These are phyloP conservation scores for Fusarium mangiferae DNA, from an alignment of 2,329 filamentous ascomycete species.

Conservation along the genomic window DNA sequence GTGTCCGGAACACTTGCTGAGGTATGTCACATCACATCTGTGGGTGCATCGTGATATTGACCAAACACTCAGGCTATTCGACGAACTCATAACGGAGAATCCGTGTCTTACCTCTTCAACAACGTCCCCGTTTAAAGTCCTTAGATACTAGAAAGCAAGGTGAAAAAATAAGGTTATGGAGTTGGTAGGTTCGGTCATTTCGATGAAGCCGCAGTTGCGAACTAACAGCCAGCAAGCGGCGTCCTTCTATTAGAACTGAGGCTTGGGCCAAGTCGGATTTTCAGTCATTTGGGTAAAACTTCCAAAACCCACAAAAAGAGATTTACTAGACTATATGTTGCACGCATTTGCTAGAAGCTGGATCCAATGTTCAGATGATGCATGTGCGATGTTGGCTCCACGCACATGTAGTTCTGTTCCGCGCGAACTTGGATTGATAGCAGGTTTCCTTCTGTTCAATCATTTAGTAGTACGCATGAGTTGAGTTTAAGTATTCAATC, in stretches of 20 bases:
- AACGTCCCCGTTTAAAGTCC: constrained; percentile 65
- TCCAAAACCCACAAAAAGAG: constrained; percentile 28
- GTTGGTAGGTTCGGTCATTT: constrained; percentile 35
- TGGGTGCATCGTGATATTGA: constrained; percentile 8
- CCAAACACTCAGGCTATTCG: constrained; percentile 65
- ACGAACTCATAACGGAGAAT: constrained; percentile 73
- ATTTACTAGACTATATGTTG: constrained; percentile 16
- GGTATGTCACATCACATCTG: constrained; percentile 43
- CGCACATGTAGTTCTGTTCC: constrained; percentile 10
- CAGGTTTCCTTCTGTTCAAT: constrained; percentile 4
- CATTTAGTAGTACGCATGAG: constrained; percentile 5
- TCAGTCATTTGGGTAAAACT: constrained; percentile 29
- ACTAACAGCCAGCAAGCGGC: constrained; percentile 36
- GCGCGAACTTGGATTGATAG: constrained; percentile 2
- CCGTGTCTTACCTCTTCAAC: constrained; percentile 74
- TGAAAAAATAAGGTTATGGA: constrained; percentile 36
- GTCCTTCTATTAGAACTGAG: constrained; percentile 35
- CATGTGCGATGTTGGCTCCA: neutral
- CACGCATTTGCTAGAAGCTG: constrained; percentile 6
- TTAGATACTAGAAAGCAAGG: constrained; percentile 10
- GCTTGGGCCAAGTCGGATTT: constrained; percentile 26
- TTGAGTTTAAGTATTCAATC: constrained; percentile 4
- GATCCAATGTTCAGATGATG: neutral
- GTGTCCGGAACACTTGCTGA: constrained; percentile 85
- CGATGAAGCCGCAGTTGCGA: neutral